These are phyloP conservation scores for Kazachstania kunashirensis DNA, from an alignment of 805 yeast genomes.

Conservation along the genomic window DNA sequence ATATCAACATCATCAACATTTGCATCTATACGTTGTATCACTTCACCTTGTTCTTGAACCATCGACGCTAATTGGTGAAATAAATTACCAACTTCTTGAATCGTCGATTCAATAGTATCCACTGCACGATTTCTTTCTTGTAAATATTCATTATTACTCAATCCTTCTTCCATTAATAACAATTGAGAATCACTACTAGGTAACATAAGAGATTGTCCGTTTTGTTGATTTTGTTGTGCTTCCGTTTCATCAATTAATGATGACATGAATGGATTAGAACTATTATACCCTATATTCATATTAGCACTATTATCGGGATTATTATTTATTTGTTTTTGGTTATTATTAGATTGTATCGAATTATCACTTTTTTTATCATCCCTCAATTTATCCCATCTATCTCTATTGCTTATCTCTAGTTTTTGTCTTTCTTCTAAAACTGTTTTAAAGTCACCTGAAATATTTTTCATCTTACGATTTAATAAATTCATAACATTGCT, in stretches of 20 bases:
- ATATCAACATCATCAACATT: constrained; percentile 88
- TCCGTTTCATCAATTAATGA: constrained; percentile 22
- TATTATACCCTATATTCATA: constrained; percentile 20
- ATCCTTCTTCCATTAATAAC: constrained; percentile 74
- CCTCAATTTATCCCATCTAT: constrained; percentile 77
- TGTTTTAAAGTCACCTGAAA: constrained; percentile 81
- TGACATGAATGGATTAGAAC: constrained; percentile 34
- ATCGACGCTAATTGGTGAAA: constrained; percentile 92
- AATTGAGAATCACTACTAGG: constrained; percentile 65
- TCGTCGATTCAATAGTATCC: constrained; percentile 93
- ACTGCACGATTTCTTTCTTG: constrained; percentile 84
- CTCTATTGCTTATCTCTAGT: constrained; percentile 68
- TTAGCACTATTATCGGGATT: constrained; percentile 2
- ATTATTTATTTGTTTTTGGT: no score
- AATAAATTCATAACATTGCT: constrained; percentile 79
- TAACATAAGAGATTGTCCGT: constrained; percentile 41
- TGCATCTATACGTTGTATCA: constrained; percentile 87
- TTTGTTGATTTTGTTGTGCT: constrained; percentile 4
- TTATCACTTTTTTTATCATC: constrained; percentile 1
- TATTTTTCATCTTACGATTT: constrained; percentile 83
- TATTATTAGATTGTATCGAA: not conserved
- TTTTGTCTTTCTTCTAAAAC: constrained; percentile 85
- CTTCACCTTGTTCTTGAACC: constrained; percentile 97
- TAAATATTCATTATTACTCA: constrained; percentile 44
- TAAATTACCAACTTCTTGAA: constrained; percentile 89